These are phyloP conservation scores for Polyporus arcularius DNA, from an alignment of 768 basidiomycete genomes.

Conservation along the genomic window DNA sequence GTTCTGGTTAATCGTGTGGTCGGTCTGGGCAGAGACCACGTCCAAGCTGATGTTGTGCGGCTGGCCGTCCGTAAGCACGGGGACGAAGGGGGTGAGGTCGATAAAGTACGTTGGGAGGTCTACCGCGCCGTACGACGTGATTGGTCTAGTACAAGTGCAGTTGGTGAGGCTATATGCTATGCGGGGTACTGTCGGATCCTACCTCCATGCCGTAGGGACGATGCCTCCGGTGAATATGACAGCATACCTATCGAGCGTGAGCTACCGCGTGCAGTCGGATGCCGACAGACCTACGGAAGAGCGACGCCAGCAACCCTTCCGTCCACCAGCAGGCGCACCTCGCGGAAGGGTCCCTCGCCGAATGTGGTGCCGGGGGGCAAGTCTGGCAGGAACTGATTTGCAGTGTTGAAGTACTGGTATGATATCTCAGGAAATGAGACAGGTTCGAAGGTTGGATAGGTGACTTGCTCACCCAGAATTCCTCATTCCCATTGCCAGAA, in stretches of 20 bases:
- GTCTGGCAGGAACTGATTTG: conserved; percentile 56
- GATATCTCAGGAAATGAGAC: not conserved
- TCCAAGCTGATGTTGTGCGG: conserved; percentile 73
- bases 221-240: conserved; percentile 76
- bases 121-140: conserved; percentile 74
- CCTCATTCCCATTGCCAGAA: conserved; percentile 63
- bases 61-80: conserved; percentile 65
- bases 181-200: not conserved
- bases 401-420: conserved; percentile 64
- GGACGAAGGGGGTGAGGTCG: conserved; percentile 78
- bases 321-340: conserved; percentile 62
- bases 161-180: not conserved
- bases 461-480: conserved; percentile 67
- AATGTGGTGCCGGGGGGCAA: conserved; percentile 54
- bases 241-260: conserved; percentile 20
- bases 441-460: not conserved
- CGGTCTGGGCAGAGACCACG: conserved; percentile 66
- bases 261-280: conserved; percentile 23
- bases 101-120: conserved; percentile 79
- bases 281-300: conserved; percentile 47
- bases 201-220: conserved; percentile 72
- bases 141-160: conserved; percentile 46
- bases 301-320: conserved; percentile 54
- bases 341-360: conserved; percentile 58
- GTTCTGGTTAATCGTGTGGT: conserved; percentile 68